Evolutionary conservation across 2,329 filamentous ascomycete genomes (phyloP).

Genomic region (Rhinocladiella similis): DNA sequence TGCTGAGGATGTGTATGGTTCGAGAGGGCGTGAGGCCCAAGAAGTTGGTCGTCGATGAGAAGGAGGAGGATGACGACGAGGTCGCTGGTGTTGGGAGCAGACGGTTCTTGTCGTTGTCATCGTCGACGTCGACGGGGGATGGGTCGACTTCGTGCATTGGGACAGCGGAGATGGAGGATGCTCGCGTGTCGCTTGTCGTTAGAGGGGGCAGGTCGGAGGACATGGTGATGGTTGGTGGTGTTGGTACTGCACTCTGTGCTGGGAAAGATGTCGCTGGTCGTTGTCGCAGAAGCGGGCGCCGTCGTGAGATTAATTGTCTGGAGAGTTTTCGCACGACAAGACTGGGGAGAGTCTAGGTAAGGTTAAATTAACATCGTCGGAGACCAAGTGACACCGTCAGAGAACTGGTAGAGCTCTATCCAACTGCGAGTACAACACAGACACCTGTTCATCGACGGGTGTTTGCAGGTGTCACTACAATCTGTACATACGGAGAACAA

Average conservation of each 20-base stretch:
- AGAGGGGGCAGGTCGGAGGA: constrained; percentile 19
- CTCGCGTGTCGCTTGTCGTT: constrained; percentile 16
- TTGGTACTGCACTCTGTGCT: no score
- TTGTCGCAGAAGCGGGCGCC: no score
- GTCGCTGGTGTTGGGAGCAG: constrained; percentile 50
- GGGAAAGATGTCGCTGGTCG: no score
- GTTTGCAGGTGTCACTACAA: no score
- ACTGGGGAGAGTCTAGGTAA: no score
- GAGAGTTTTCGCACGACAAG: no score
- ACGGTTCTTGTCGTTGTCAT: constrained; percentile 31
- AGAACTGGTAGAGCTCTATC: no score
- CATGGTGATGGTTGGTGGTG: neutral
- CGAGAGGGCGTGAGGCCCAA: constrained; percentile 35
- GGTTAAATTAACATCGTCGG: no score
- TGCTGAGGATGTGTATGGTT: constrained; percentile 48
- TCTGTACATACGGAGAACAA: neutral
- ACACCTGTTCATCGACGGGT: no score
- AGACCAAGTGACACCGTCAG: no score
- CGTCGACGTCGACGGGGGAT: constrained; percentile 65
- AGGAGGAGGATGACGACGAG: constrained; percentile 41
- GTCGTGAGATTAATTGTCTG: no score
- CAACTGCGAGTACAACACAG: no score
- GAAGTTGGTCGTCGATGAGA: constrained; percentile 37
- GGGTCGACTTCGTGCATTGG: constrained; percentile 80
- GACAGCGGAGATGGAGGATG: constrained; percentile 49